A percentile compares a stretch with the other conserved stretches of the same genome.
phyloP scores from a whole-genome alignment of 2,329 filamentous ascomycete species.

The Xylariales sp. region DNA sequence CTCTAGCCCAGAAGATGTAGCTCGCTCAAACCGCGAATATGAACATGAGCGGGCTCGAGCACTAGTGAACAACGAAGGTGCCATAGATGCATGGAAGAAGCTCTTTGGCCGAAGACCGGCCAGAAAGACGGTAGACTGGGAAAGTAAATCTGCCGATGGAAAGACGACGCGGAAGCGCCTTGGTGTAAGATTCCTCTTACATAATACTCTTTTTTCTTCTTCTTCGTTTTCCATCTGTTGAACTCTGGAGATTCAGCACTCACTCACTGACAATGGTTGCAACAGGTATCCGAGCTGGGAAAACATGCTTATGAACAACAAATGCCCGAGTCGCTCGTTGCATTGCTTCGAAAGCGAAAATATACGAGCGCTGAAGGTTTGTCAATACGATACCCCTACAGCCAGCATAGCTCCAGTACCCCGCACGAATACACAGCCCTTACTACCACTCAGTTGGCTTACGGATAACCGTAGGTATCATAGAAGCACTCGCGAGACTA shows the following conservation, averaged over 20 bases:
- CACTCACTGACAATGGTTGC: conserved; percentile 3
- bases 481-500: conserved; percentile 71
- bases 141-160: conserved; percentile 9
- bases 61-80: conserved; percentile 33
- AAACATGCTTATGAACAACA: conserved; percentile 77
- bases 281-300: conserved; percentile 72
- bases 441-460: background rate
- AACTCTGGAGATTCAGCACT: background rate
- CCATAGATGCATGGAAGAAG: conserved; percentile 50
- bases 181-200: conserved; percentile 32
- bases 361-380: conserved; percentile 66
- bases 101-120: conserved; percentile 42
- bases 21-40: conserved; percentile 21
- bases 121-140: conserved; percentile 7
- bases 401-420: background rate
- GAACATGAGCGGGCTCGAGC: conserved; percentile 14
- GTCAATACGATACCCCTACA: background rate
- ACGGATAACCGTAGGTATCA: conserved; percentile 57
- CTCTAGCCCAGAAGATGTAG: conserved; percentile 15
- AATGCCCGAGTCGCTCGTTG: conserved; percentile 77
- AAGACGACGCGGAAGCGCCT: conserved; percentile 29
- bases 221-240: background rate
- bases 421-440: background rate
- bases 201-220: background rate
- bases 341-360: conserved; percentile 69